Evolutionary conservation across 768 basidiomycete species (phyloP), one percentile per base, ranked within the genome.

Genomic region (Psilocybe cyanescens): DNA sequence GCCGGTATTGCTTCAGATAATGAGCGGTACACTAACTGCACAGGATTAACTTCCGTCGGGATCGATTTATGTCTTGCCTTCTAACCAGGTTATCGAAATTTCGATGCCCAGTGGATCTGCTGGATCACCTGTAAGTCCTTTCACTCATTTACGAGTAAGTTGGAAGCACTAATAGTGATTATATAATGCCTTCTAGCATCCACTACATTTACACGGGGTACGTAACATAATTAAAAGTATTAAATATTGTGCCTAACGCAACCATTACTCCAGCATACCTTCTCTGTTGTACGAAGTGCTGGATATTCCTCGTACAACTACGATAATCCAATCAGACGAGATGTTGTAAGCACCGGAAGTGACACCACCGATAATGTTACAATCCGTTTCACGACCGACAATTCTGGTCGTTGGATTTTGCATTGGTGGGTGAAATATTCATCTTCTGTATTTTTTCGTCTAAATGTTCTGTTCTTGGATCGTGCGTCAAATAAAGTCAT

Each of bases 381-480:
- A 8, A 77, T 90, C 51, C 79, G 86, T 37, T 88, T 86, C 74
- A 68, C 71, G 24, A 84, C 88, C 1, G 84, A 90, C 70, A 90
- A 88, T 72, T 77, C 86, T n/a, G 86, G 86, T 11, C 82, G 82
- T 14, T 85, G 85, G 79, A 66, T 75, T 50, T 51, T 75, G 44
- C 71, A 72, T 58, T 74, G 73, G 72, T 73, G 41, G 14, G 29
- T 16, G 24, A 24, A 24, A 24, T 24, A 24, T 24, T 24, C 2
- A 24, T 24, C 24, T 24, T 24, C 24, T 24, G 24, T 24, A 24
- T 24, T 24, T 24, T 24, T 24, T 24, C 24, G 24, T 24, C 24
- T 24, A 24, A 24, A 24, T 24, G 24, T 24, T 24, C 24, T 24
- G 24, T 24, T 24, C 24, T 24, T 24, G 24, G 24, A 24, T 24